Evolutionary conservation across 352 stramenopile species (phyloP).

Genomic region (Globisporangium perplexum): DNA sequence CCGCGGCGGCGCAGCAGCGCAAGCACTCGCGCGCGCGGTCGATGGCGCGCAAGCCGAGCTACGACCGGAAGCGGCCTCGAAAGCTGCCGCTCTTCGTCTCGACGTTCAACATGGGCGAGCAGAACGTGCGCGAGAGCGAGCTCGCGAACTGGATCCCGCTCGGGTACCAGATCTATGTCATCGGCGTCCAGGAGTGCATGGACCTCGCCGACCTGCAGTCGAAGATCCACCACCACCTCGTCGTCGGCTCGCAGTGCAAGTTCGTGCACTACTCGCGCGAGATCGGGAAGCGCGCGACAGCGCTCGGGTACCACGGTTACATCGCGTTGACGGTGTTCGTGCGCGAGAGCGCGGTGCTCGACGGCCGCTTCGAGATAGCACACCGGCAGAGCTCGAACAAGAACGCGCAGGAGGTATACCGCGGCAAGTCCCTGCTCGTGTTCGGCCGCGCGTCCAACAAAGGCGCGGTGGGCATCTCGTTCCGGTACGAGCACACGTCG

Average conservation of each 20-base stretch:
- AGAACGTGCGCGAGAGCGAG: conserved; percentile 48
- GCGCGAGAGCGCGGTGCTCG: conserved; percentile 45
- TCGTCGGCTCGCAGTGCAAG: conserved; percentile 37
- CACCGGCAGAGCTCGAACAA: conserved; percentile 46
- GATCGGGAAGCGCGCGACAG: conserved; percentile 75
- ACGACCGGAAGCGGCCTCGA: conserved; percentile 15
- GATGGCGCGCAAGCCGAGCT: conserved; percentile 4
- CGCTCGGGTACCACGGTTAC: conserved; percentile 82
- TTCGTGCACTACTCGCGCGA: conserved; percentile 77
- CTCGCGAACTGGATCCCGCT: conserved; percentile 67
- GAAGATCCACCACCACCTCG: conserved; percentile 61
- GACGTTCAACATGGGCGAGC: conserved; percentile 87
- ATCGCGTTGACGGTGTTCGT: conserved; percentile 87
- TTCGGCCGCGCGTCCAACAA: conserved; percentile 76
- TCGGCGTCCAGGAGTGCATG: conserved; percentile 70
- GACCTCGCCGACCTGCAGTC: conserved; percentile 62
- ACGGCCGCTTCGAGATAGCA: conserved; percentile 67
- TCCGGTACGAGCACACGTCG: conserved; percentile 55
- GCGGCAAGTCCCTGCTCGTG: conserved; percentile 70
- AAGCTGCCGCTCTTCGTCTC: conserved; percentile 69
- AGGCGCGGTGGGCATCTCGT: conserved; percentile 51
- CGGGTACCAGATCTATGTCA: conserved; percentile 18
- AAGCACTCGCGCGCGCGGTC: neutral
- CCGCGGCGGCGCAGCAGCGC: neutral
- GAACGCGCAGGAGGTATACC: conserved; percentile 63